Evolutionary conservation across 352 stramenopile species (phyloP).

Genomic region (Pythium aristosporum): DNA sequence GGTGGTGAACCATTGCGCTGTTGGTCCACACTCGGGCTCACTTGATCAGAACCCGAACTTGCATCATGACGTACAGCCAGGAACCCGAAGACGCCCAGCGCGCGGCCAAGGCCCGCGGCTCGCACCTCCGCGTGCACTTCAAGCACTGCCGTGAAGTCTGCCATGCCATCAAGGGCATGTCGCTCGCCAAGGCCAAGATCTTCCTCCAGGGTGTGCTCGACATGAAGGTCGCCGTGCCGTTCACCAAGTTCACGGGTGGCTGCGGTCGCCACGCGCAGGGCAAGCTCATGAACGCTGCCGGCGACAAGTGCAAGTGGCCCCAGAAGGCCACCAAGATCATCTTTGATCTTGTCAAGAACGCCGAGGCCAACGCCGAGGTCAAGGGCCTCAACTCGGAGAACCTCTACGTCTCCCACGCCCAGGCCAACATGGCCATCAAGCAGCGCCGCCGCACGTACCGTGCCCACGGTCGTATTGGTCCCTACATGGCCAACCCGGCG

Average conservation of each 20-base stretch:
- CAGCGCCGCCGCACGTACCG: conserved; percentile 98
- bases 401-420: conserved; percentile 97
- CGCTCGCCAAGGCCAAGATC: conserved; percentile 93
- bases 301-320: conserved; percentile 98
- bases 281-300: conserved; percentile 94
- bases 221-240: conserved; percentile 98
- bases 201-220: conserved; percentile 97
- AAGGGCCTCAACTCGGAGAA: conserved; percentile 97
- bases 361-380: conserved; percentile 97
- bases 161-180: conserved; percentile 98
- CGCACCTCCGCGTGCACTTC: conserved; percentile 98
- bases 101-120: conserved; percentile 94
- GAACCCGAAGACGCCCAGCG: conserved; percentile 88
- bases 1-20: conserved; percentile 40
- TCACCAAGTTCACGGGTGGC: conserved; percentile 99
- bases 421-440: conserved; percentile 98
- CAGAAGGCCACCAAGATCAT: conserved; percentile 99
- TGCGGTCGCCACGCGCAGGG: conserved; percentile 97
- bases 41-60: conserved; percentile 70
- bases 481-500: conserved; percentile 98
- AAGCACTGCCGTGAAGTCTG: conserved; percentile 99
- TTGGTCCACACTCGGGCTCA: conserved; percentile 10
- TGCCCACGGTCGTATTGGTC: conserved; percentile 96
- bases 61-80: conserved; percentile 88
- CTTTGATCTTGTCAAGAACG: conserved; percentile 98